phyloP scores from a whole-genome alignment of 495 filamentous ascomycete genomes.

The Evansstolkia leycettana region DNA sequence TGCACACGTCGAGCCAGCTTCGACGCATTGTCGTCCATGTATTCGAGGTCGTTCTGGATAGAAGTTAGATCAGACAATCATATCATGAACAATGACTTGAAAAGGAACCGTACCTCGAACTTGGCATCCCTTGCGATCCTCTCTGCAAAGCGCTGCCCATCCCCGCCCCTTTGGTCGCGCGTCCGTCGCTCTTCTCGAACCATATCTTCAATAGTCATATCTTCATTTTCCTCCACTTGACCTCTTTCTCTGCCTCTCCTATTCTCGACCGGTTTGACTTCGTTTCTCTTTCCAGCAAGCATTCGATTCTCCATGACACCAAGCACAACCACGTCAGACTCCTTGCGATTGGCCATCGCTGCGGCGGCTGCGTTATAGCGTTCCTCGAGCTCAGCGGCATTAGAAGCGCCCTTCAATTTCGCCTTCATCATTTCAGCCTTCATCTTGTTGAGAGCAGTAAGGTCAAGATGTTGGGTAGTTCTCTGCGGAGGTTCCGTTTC shows the following conservation, averaged over 20 bases:
- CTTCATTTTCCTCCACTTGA: slow-evolving; percentile 75
- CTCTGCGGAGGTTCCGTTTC: slow-evolving; percentile 24
- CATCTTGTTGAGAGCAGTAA: slow-evolving; percentile 74
- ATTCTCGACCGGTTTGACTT: slow-evolving; percentile 62
- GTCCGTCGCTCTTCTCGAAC: slow-evolving; percentile 81
- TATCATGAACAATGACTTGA: background rate
- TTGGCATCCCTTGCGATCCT: slow-evolving; percentile 85
- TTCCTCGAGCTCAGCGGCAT: slow-evolving; percentile 67
- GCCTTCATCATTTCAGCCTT: slow-evolving; percentile 93
- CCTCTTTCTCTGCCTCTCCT: slow-evolving; percentile 73
- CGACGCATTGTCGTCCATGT: slow-evolving; percentile 91
- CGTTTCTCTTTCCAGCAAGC: slow-evolving; percentile 60
- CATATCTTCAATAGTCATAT: slow-evolving; percentile 96
- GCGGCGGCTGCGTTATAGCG: slow-evolving; percentile 68
- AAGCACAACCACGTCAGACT: slow-evolving; percentile 62
- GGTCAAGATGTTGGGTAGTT: slow-evolving; percentile 44
- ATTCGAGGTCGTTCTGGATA: slow-evolving; percentile 71
- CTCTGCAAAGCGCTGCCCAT: slow-evolving; percentile 73
- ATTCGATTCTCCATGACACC: slow-evolving; percentile 81
- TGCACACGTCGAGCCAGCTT: slow-evolving; percentile 85
- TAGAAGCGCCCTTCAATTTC: slow-evolving; percentile 61
- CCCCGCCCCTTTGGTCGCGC: slow-evolving; percentile 64
- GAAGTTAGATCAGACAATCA: slow-evolving; percentile 22
- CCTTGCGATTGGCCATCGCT: slow-evolving; percentile 41
- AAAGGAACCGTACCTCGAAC: slow-evolving; percentile 48